Evolutionary conservation across 768 basidiomycete genomes (phyloP).

Genomic region (Suillus hirtellus): DNA sequence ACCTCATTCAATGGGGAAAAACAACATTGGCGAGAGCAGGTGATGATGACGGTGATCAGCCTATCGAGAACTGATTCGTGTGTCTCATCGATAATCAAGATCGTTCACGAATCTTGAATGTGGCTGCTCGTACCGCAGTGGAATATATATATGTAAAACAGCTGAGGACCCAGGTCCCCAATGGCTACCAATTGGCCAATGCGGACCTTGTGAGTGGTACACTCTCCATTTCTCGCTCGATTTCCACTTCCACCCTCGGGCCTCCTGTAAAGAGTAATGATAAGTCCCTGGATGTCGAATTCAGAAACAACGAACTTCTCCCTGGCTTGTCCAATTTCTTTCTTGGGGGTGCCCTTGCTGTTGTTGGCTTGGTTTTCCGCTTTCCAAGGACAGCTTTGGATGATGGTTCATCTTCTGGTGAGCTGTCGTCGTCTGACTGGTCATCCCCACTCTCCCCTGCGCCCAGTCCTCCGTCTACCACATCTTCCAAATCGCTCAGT

Average conservation of each 20-base stretch:
- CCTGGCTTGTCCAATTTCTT: conserved; percentile 62
- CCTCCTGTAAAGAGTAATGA: conserved; percentile 47
- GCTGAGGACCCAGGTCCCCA: background rate
- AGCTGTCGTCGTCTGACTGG: conserved; percentile 39
- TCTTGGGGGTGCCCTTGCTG: conserved; percentile 42
- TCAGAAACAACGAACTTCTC: conserved; percentile 49
- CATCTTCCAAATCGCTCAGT: conserved; percentile 70
- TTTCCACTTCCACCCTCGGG: conserved; percentile 91
- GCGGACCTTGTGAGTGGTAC: conserved; percentile 53
- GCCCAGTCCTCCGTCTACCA: conserved; percentile 38
- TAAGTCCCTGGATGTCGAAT: conserved; percentile 11
- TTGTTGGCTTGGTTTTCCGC: conserved; percentile 55
- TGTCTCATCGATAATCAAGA: background rate
- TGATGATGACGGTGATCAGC: conserved; percentile 2
- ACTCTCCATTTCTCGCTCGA: conserved; percentile 89
- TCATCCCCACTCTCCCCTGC: conserved; percentile 48
- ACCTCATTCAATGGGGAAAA: conserved; percentile 34
- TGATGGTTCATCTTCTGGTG: conserved; percentile 37
- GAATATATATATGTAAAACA: background rate
- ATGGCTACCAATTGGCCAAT: conserved; percentile 53
- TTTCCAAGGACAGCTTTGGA: conserved; percentile 59
- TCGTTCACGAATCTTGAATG: background rate
- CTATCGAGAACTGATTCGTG: conserved; percentile 1
- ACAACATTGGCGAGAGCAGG: conserved; percentile 16
- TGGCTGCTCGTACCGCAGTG: background rate